A percentile compares a stretch with the other conserved stretches of the same genome.
Evolutionary conservation across 1,284 basidiomycete genomes (phyloP).

Genomic region (Moesziomyces sp.): DNA sequence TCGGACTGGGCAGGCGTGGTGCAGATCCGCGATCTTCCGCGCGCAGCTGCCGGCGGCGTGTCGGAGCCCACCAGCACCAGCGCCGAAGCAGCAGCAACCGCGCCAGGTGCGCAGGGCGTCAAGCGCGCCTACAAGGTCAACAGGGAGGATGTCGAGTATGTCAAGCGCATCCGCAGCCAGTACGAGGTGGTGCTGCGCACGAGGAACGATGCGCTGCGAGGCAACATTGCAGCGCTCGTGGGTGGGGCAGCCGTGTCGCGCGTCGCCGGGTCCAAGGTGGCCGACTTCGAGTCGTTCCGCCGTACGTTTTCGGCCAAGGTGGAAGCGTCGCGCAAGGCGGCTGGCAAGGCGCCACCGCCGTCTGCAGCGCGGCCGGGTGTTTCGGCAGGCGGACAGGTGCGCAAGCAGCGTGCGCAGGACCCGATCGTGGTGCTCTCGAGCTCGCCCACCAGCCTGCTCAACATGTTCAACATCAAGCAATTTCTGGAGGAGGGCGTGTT

Average conservation of each 20-base stretch:
- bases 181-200: conserved; percentile 58
- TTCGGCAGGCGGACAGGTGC: conserved; percentile 29
- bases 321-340: conserved; percentile 51
- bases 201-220: conserved; percentile 55
- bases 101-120: conserved; percentile 15
- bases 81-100: conserved; percentile 17
- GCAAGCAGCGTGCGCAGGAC: conserved; percentile 68
- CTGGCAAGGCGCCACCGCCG: conserved; percentile 35
- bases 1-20: conserved; percentile 58
- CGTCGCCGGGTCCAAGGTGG: conserved; percentile 16
- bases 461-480: conserved; percentile 95
- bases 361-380: conserved; percentile 17
- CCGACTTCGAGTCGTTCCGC: conserved; percentile 49
- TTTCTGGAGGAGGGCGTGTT: conserved; percentile 90
- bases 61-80: conserved; percentile 9
- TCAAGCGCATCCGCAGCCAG: conserved; percentile 54
- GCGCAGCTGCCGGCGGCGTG: conserved; percentile 5
- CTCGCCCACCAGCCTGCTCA: conserved; percentile 91
- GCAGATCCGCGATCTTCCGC: conserved; percentile 6
- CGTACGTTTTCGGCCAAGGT: conserved; percentile 44
- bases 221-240: conserved; percentile 31
- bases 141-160: conserved; percentile 60
- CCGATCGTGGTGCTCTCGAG: conserved; percentile 98
- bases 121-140: conserved; percentile 63
- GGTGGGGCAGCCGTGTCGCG: conserved; percentile 32